A percentile compares a stretch with the other conserved stretches of the same genome.
Evolutionary conservation across 2,329 filamentous ascomycete genomes (phyloP).

Genomic region (Trichoderma asperellum): DNA sequence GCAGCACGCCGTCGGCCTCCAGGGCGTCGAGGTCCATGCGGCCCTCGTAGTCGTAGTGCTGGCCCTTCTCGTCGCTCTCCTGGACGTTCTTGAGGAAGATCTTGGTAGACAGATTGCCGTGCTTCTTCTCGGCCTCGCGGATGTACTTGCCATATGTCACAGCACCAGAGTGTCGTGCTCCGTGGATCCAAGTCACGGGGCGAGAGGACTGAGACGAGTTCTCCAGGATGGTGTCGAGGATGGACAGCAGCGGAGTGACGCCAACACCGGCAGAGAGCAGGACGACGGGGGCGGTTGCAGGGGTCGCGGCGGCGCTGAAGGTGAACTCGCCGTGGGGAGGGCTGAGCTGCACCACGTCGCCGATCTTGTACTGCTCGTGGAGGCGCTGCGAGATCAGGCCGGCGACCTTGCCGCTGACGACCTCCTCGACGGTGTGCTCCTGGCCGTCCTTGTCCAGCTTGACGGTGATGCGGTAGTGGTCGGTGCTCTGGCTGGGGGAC

Average conservation of each 20-base stretch:
- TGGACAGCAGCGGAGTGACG: slow-evolving; percentile 67
- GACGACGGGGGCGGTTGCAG: slow-evolving; percentile 59
- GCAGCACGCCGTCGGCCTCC: slow-evolving; percentile 57
- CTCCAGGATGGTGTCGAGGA: slow-evolving; percentile 59
- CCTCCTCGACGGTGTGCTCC: slow-evolving; percentile 39
- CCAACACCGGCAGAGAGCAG: slow-evolving; percentile 71
- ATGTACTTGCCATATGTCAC: slow-evolving; percentile 63
- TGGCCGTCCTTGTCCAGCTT: slow-evolving; percentile 61
- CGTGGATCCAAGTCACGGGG: slow-evolving; percentile 67
- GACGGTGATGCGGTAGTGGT: slow-evolving; percentile 74
- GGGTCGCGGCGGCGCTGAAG: slow-evolving; percentile 52
- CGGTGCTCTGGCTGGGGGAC: slow-evolving; percentile 49
- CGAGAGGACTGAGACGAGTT: slow-evolving; percentile 40
- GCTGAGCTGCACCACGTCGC: slow-evolving; percentile 59
- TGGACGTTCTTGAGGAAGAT: slow-evolving; percentile 61
- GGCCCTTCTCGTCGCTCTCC: slow-evolving; percentile 50
- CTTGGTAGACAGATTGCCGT: slow-evolving; percentile 44
- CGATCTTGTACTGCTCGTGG: slow-evolving; percentile 52
- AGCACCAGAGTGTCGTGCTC: slow-evolving; percentile 53
- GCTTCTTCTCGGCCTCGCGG: slow-evolving; percentile 46
- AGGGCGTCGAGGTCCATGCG: slow-evolving; percentile 62
- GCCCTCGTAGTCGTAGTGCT: slow-evolving; percentile 63
- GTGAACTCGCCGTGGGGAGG: slow-evolving; percentile 64
- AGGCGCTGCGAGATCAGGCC: slow-evolving; percentile 60
- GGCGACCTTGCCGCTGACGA: slow-evolving; percentile 42